Evolutionary conservation across 1,284 basidiomycete species (phyloP), one percentile per base, ranked within the genome.

Genomic region (Hortiboletus rubellus): DNA sequence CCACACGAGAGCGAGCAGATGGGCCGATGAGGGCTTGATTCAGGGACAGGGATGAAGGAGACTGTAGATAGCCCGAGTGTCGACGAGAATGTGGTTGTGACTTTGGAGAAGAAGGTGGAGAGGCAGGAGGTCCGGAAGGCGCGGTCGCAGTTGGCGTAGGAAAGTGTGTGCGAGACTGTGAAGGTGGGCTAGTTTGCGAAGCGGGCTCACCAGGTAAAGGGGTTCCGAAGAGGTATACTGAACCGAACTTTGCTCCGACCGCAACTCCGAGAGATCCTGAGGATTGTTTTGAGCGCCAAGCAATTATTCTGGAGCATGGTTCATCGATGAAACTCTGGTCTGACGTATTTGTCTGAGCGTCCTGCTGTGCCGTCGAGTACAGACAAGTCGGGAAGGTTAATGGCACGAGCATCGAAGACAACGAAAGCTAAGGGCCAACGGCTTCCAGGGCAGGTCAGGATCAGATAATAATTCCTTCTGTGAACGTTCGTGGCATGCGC

Each of bases 1-100:
- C 86, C 15, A 86, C 79, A 7, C 82, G 79, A 37, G 86, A 46
- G 58, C 68, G 51, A 69, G 72, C 37, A 66, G 77, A 46, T 54
- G 65, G 57, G 38, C 68, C 47, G 63, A 70, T 46, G 55, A 63
- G 42, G 60, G 69, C 53, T 57, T 68, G 63, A 30, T 70, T 68
- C 30, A 69, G 49, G 33, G 74, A 68, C 40, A 72, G 65, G 3
- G 74, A 67, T 11, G 79, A 77, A 30, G 72, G 71, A 5, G 73
- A 72, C 3, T 66, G 65, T 2, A 61, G 48, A 12, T 67, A 60
- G 10, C 54, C 52, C 41, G 76, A 72, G 22, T 66, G 67, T 58
- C 56, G 69, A 57, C 58, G 68, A 14, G 61, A 67, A 59, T 57
- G 66, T 15, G 53, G 61, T 12, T 63, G 70, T 18, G 61, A 63